Percentiles rank a stretch among this genome's conserved stretches.
phyloP scores from a whole-genome alignment of 192 early-diverging fungal species.

The Coemansia sp. region DNA sequence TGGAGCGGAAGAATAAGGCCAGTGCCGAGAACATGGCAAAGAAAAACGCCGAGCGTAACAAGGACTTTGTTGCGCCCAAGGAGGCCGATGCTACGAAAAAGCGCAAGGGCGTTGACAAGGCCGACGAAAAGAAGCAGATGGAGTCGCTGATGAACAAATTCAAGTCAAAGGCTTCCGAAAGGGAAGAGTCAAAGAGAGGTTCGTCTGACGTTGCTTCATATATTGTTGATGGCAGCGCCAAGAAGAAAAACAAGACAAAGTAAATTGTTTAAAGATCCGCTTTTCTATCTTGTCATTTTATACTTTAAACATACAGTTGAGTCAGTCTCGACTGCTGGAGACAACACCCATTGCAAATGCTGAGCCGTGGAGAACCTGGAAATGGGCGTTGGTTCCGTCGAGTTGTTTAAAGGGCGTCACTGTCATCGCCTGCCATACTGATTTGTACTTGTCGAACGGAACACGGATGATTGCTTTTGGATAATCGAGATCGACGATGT shows the following conservation, averaged over 20 bases:
- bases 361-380: conserved; percentile 36
- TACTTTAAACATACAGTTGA: background rate
- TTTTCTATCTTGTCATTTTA: background rate
- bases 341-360: conserved; percentile 47
- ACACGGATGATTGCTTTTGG: conserved; percentile 36
- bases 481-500: conserved; percentile 26
- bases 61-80: conserved; percentile 80
- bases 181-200: conserved; percentile 16
- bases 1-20: conserved; percentile 63
- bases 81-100: conserved; percentile 43
- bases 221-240: conserved; percentile 11
- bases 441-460: conserved; percentile 29
- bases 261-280: background rate
- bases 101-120: conserved; percentile 12
- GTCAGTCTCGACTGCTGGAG: conserved; percentile 16
- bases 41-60: conserved; percentile 69
- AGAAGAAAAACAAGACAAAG: conserved; percentile 34
- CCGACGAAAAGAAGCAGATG: conserved; percentile 40
- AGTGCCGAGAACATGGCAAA: conserved; percentile 69
- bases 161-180: conserved; percentile 34
- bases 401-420: conserved; percentile 28
- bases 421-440: conserved; percentile 48
- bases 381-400: conserved; percentile 15
- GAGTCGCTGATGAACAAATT: conserved; percentile 52
- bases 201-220: conserved; percentile 18